A percentile compares a stretch with the other conserved stretches of the same genome.
phyloP scores from a whole-genome alignment of 441 rosid species.

The Jatropha podagrica region DNA sequence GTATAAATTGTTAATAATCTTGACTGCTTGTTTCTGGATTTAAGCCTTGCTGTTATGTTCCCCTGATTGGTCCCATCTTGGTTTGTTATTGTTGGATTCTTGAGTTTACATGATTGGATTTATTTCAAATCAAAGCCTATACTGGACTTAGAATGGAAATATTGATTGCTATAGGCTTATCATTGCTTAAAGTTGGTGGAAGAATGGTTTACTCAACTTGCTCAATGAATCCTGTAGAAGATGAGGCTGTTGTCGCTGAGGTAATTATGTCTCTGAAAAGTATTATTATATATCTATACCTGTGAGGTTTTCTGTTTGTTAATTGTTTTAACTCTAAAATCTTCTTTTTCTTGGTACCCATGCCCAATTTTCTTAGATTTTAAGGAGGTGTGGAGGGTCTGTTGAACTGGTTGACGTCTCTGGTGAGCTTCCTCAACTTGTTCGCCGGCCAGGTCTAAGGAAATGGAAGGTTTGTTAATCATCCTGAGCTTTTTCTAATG shows the following conservation, averaged over 20 bases:
- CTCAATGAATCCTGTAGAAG: conserved; percentile 95
- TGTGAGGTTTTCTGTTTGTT: background rate
- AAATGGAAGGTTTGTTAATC: conserved; percentile 83
- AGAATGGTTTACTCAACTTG: conserved; percentile 99
- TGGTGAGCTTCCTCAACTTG: conserved; percentile 73
- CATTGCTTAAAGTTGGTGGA: conserved; percentile 89
- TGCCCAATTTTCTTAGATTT: conserved; percentile 46
- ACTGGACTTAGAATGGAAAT: background rate
- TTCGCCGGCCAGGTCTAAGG: conserved; percentile 77
- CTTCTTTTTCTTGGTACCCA: background rate
- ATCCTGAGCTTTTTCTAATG: background rate
- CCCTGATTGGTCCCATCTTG: background rate
- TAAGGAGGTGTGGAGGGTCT: conserved; percentile 72
- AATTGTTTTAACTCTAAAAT: conserved; percentile 3
- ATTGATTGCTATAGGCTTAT: conserved; percentile 54
- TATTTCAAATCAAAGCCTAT: background rate
- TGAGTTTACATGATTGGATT: background rate
- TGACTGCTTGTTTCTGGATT: background rate
- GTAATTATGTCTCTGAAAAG: conserved; percentile 35
- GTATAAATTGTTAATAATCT: background rate
- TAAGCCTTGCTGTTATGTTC: background rate
- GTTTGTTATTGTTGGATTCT: background rate
- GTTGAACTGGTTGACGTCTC: conserved; percentile 90
- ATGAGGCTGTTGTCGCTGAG: conserved; percentile 98
- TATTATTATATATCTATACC: background rate